phyloP scores from a whole-genome alignment of 2,329 filamentous ascomycete genomes.

The Ceratocystis eucalypticola region DNA sequence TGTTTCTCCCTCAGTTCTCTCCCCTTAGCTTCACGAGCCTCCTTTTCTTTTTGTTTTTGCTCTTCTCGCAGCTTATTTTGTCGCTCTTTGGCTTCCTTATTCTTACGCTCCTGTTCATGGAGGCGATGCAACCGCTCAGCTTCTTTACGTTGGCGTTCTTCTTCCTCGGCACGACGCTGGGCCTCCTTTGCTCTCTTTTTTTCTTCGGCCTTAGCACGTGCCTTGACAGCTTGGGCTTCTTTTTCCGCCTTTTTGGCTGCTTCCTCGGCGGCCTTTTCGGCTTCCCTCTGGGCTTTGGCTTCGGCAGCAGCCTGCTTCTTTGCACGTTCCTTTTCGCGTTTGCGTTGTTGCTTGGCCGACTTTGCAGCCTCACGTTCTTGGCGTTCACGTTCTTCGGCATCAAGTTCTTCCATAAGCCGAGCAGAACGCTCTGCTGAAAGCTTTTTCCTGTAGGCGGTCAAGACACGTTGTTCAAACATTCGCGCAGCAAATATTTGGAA shows the following conservation, averaged over 20 bases:
- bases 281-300: constrained; percentile 75
- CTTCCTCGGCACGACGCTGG: constrained; percentile 79
- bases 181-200: constrained; percentile 83
- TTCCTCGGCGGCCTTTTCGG: constrained; percentile 80
- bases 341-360: constrained; percentile 84
- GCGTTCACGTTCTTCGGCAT: constrained; percentile 66
- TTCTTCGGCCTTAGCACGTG: constrained; percentile 71
- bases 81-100: constrained; percentile 38
- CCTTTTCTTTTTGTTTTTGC: constrained; percentile 64
- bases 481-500: constrained; percentile 98
- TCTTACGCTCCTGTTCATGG: constrained; percentile 80
- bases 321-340: constrained; percentile 81
- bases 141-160: constrained; percentile 73
- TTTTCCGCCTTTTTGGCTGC: constrained; percentile 62
- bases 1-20: constrained; percentile 40
- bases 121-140: constrained; percentile 66
- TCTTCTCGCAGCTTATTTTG: constrained; percentile 82
- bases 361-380: constrained; percentile 81
- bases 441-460: constrained; percentile 96
- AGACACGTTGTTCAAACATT: constrained; percentile 96
- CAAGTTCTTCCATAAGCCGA: constrained; percentile 79
- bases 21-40: constrained; percentile 58
- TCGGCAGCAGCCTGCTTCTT: constrained; percentile 85
- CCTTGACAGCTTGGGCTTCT: constrained; percentile 66
- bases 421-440: constrained; percentile 85